phyloP scores from a whole-genome alignment of 129 eudicot genomes.

The Artemisia annua region DNA sequence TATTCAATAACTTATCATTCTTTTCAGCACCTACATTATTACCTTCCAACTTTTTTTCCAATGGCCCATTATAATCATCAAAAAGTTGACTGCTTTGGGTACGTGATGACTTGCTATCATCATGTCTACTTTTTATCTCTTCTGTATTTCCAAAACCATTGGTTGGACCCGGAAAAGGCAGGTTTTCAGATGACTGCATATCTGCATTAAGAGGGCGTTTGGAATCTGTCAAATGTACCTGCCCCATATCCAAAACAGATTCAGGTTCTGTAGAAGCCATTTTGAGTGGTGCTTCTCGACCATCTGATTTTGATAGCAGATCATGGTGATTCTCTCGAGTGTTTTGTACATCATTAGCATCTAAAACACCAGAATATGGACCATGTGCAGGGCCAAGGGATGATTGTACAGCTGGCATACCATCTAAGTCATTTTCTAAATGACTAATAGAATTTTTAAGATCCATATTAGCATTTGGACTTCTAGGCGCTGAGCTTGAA shows the following conservation, averaged over 20 bases:
- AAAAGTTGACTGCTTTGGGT: conserved; percentile 40
- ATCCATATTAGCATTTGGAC: conserved; percentile 38
- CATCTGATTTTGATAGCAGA: conserved; percentile 34
- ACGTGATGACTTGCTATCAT: conserved; percentile 68
- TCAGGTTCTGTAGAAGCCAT: conserved; percentile 35
- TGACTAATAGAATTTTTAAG: conserved; percentile 40
- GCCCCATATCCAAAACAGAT: conserved; percentile 34
- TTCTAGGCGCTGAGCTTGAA: conserved; percentile 39
- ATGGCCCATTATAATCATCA: conserved; percentile 54
- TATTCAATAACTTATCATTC: conserved; percentile 23
- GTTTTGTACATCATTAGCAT: conserved; percentile 31
- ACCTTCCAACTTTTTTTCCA: conserved; percentile 39
- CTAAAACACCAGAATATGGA: conserved; percentile 35
- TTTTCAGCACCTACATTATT: conserved; percentile 37
- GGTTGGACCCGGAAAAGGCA: conserved; percentile 12
- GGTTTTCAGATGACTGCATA: too few species aligned
- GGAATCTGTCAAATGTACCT: conserved; percentile 36
- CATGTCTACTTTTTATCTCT: conserved; percentile 34
- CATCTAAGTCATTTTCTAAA: conserved; percentile 49
- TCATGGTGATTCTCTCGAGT: conserved; percentile 37
- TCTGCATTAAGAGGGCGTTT: conserved; percentile 17
- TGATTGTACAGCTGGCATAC: conserved; percentile 47
- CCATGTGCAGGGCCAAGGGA: conserved; percentile 37
- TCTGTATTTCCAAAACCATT: conserved; percentile 43
- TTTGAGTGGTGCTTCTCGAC: conserved; percentile 29